phyloP scores from a whole-genome alignment of 306 rosid genomes.

The Glycyrrhiza uralensis region DNA sequence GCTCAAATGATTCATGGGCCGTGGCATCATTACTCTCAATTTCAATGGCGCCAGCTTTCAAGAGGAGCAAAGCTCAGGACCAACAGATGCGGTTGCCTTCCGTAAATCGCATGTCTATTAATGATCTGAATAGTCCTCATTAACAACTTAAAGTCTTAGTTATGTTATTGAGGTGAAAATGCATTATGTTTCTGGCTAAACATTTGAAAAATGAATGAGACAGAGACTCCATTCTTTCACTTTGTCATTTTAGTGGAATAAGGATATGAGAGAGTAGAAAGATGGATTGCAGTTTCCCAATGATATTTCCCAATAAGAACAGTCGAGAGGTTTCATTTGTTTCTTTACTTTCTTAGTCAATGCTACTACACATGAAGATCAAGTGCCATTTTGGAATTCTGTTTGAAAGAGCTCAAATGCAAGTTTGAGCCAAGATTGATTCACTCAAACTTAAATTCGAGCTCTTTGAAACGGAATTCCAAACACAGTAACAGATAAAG shows the following conservation, averaged over 20 bases:
- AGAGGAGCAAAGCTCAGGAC: constrained; percentile 57
- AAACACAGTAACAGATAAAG: not conserved
- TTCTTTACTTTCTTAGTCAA: not conserved
- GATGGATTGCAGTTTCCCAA: constrained; percentile 4
- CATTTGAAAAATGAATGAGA: constrained; percentile 32
- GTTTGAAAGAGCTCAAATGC: too few species aligned
- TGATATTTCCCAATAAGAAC: not conserved
- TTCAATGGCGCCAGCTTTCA: constrained; percentile 46
- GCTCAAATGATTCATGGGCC: constrained; percentile 63
- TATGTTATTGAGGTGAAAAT: constrained; percentile 30
- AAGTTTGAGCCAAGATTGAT: too few species aligned
- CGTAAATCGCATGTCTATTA: constrained; percentile 41
- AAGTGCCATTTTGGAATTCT: too few species aligned
- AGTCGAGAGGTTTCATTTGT: not conserved
- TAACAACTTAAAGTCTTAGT: constrained; percentile 36
- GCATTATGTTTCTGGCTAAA: constrained; percentile 27
- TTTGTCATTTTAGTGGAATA: constrained; percentile 15
- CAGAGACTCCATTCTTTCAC: constrained; percentile 6
- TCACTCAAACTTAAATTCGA: too few species aligned
- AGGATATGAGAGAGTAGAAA: constrained; percentile 27
- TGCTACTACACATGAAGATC: too few species aligned
- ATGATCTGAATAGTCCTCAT: constrained; percentile 51
- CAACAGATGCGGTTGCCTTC: constrained; percentile 61
- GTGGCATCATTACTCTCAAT: constrained; percentile 36
- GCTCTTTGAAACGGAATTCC: too few species aligned